Base-by-base conservation (phyloP, 768 basidiomycete species). In the Podaxis sp. region DNA sequence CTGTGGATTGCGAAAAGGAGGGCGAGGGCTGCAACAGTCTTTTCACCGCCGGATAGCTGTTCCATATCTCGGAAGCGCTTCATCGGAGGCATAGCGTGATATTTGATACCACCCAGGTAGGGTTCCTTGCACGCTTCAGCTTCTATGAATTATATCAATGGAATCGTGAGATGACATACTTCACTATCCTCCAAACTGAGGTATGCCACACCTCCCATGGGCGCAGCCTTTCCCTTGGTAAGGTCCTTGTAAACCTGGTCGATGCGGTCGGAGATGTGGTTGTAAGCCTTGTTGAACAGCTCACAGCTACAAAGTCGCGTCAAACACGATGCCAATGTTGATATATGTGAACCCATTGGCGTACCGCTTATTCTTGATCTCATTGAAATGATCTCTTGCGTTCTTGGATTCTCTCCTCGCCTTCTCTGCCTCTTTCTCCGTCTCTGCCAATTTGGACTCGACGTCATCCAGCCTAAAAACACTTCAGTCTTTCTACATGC, bases 61-160 rank as follows among this genome's bases (percentile, higher is more conserved):
- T 98, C 96, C 96, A 99, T 99, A 72, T 99, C 97, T 65, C 96
- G 85, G 83, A 99, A 99, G 2, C 95, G 91, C 74, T 99, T 99
- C 90, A 98, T 96, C 0, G 97, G 97, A 0, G 97, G 97, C 97
- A 99, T 99, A 0, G 96, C 96, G 71, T 99, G 96, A 72, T 99
- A 99, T 75, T 97, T 98, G 78, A 99, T 93, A 58, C 97, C 77
- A 6, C 75, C 77, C 33, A 73, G 71, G 56, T 73, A 73, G 26
- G 70, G 74, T 69, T 76, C 74, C 75, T 78, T 48, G 12, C n/a
- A 26, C 50, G 37, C 17, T 48, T 51, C 30, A 33, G 50, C 53
- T 20, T 7, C 40, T 3, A 12, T 46, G 44, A 46, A 20, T n/a
- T 10, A n/a, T 2, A 20, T 46, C 44, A 10, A 20, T 13, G 4